These are phyloP conservation scores for Boletus subcaerulescens DNA, from an alignment of 768 basidiomycete species.

Conservation along the genomic window DNA sequence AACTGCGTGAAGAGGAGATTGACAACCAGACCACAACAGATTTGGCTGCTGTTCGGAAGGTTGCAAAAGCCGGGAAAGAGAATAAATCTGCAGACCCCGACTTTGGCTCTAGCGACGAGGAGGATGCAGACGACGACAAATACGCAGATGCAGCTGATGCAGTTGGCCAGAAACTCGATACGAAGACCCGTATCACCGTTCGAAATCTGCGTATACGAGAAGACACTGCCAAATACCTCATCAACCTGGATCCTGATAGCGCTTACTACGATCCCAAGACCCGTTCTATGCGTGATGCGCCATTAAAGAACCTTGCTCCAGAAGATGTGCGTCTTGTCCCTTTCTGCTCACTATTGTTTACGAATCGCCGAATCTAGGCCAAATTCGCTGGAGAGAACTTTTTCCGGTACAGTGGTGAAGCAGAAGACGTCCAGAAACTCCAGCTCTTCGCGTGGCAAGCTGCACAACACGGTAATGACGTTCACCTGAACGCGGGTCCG, in stretches of 20 bases:
- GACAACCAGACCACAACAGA: constrained; percentile 96
- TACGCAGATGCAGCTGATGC: constrained; percentile 98
- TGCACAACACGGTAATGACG: constrained; percentile 86
- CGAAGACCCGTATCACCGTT: constrained; percentile 97
- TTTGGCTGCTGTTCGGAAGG: constrained; percentile 85
- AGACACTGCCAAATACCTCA: constrained; percentile 98
- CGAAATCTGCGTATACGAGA: constrained; percentile 98
- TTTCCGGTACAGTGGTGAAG: constrained; percentile 85
- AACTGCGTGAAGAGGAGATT: constrained; percentile 92
- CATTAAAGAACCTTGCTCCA: constrained; percentile 66
- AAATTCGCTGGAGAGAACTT: constrained; percentile 98
- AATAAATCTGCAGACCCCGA: constrained; percentile 76
- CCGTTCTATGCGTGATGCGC: constrained; percentile 98
- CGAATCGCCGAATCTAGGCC: constrained; percentile 45
- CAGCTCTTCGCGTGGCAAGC: constrained; percentile 99
- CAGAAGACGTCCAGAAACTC: constrained; percentile 85
- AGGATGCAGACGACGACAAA: constrained; percentile 95
- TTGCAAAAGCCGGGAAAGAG: constrained; percentile 86
- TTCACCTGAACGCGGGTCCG: constrained; percentile 94
- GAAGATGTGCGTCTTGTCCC: constrained; percentile 69
- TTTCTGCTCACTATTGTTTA: not conserved
- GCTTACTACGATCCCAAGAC: constrained; percentile 99
- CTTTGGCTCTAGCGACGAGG: constrained; percentile 95
- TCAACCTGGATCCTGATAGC: constrained; percentile 91
- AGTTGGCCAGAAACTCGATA: constrained; percentile 96